Percentiles rank a stretch among this genome's conserved stretches.
Conservation (phyloP, 1,284 basidiomycete species). For the Mixia osmundae region DNA sequence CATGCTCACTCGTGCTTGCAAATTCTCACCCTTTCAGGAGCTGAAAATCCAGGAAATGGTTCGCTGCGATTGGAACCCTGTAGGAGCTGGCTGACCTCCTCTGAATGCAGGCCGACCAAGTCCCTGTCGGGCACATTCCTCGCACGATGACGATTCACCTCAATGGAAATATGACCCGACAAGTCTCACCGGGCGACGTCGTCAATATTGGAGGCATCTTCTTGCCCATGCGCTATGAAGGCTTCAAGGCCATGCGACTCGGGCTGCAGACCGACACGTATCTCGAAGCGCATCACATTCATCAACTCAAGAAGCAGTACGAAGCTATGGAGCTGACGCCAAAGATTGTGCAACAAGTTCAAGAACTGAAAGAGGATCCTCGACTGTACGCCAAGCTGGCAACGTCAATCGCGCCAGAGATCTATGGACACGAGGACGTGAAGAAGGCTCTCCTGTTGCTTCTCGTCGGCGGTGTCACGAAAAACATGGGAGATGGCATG, state of each 20-base stretch:
- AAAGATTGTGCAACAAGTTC: constrained; percentile 48
- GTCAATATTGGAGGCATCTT: constrained; percentile 77
- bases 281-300: constrained; percentile 69
- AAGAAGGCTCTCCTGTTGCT: constrained; percentile 91
- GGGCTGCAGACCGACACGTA: constrained; percentile 94
- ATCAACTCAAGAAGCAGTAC: constrained; percentile 96
- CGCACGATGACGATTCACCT: constrained; percentile 93
- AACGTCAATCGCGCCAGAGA: constrained; percentile 77
- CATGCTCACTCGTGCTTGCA: constrained; percentile 92
- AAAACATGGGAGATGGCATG: constrained; percentile 88
- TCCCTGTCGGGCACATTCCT: constrained; percentile 96
- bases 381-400: constrained; percentile 58
- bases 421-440: constrained; percentile 92
- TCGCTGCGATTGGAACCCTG: too few relatives aligned
- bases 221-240: constrained; percentile 69
- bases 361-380: constrained; percentile 46
- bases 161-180: constrained; percentile 66
- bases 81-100: too few relatives aligned
- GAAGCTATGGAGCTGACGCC: constrained; percentile 78
- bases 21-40: constrained; percentile 96
- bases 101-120: constrained; percentile 64
- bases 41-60: constrained; percentile 99
- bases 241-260: constrained; percentile 69
- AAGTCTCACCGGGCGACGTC: constrained; percentile 87
- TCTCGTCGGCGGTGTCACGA: constrained; percentile 86